Evolutionary conservation across 2,329 filamentous ascomycete species (phyloP), one percentile per base, ranked within the genome.

Genomic region (Aspergillus sp.): DNA sequence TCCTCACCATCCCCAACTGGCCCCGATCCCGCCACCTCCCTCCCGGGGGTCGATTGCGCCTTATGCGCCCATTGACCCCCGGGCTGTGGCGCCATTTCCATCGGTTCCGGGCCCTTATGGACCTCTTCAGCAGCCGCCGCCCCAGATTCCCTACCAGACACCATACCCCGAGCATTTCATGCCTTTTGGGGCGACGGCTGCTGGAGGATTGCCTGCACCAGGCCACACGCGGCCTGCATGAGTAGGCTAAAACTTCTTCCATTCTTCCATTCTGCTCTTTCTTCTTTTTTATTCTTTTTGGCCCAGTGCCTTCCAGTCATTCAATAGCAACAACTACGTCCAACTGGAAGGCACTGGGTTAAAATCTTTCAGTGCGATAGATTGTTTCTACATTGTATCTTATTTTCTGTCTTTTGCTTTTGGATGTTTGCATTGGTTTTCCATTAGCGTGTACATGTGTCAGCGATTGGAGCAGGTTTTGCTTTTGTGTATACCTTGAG

Each of bases 41-140:
- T 37, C 19, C 19, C 19, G 19, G 19, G 19, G 19, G 19, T 19
- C 19, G 19, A 19, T 19, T 19, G 19, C 46, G 7, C 56, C 61
- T 10, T 66, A 59, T 43, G 59, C 56, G 6, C 61, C 58, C n/a
- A 59, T 64, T 6, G 56, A 59, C 33, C 54, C 54, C 26, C 43
- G 54, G 32, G 40, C 47, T 33, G 46, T 59, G 19, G 42, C 47
- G 7, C 46, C 52, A 10, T 56, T 54, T 34, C 53, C 52, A 34
- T 49, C 42, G 27, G 47, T 19, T 19, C 19, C 19, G 19, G 19
- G 19, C 19, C 19, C 19, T 19, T 19, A 19, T 19, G 19, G 46
- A 3, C 46, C 50, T 38, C 44, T 54, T 10, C 51, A 49, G 28
- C 56, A 43, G 34, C 53, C 43, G 12, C 49, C 54, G 32, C 55